Evolutionary conservation across 345 rosid genomes (phyloP), one percentile per base, ranked within the genome.

Genomic region (Populus euphratica): DNA sequence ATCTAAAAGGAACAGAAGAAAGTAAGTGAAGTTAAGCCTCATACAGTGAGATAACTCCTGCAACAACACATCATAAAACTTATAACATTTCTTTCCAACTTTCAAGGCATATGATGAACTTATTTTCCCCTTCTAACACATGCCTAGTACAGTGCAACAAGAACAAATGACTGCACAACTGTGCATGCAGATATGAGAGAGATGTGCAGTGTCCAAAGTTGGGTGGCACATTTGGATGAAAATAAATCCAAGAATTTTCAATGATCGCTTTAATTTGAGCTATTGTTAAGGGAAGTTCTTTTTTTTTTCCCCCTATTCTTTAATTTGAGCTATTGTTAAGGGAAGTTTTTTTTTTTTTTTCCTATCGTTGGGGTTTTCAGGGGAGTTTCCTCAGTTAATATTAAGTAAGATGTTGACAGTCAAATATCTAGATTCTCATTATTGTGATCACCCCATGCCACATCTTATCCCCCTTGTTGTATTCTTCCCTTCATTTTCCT

Each of bases 1-100:
- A 96, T 88, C 99, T 93, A 92, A 82, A 73, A 73, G 69, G 38
- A 68, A 70, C 38, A 84, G 65, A 33, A 38, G 47, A 84, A 73
- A 64, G 29, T 72, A 43, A 50, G 38, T 76, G 12, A 62, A 7
- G 16, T 16, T 36, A 10, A 67, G 29, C 61, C n/a, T 49, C 65
- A 71, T 41, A 29, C 18, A 41, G 27, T 36, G 44, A 25, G n/a
- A 75, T 9, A 39, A 65, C 31, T 23, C 31, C 35, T 9, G 12
- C 3, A 64, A 36, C 29, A 31, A 33, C 73, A 29, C 8, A 54
- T n/a, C 33, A 75, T 50, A 62, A n/a, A 23, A 16, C 31, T 29
- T 43, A 29, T 14, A 39, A 41, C 16, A 10, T 33, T 14, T 39
- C 68, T 69, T 67, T 75, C 52, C 63, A 67, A 35, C 35, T 21